A percentile compares a stretch with the other conserved stretches of the same genome.
Conservation (phyloP, 2,329 filamentous ascomycete genomes). For the Leptographium lundbergii region DNA sequence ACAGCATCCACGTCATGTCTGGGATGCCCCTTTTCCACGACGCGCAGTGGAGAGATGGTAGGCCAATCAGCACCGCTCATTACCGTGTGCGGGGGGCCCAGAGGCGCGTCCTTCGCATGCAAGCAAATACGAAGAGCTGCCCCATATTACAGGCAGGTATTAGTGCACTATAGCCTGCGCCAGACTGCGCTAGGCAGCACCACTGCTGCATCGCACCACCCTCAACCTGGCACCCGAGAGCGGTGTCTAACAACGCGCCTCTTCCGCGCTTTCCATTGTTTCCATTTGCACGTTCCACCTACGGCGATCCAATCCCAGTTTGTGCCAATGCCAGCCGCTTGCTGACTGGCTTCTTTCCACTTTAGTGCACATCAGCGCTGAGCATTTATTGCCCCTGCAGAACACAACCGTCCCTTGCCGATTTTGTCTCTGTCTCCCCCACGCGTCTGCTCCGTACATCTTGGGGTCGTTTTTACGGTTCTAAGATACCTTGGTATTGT, state of each 20-base stretch:
- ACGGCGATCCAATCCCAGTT: background rate
- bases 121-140: background rate
- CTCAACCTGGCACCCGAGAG: background rate
- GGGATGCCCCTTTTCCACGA: background rate
- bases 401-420: background rate
- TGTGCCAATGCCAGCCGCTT: background rate
- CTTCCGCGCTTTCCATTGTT: background rate
- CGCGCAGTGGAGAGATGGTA: background rate
- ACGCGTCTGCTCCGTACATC: background rate
- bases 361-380: background rate
- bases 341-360: background rate
- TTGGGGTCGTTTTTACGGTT: background rate
- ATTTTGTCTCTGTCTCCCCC: background rate
- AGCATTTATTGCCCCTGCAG: background rate
- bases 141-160: background rate
- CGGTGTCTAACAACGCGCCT: background rate
- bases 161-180: background rate
- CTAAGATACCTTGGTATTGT: background rate
- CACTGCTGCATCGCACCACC: background rate
- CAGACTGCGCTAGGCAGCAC: background rate
- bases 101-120: background rate
- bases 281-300: background rate
- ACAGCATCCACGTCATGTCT: background rate
- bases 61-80: background rate
- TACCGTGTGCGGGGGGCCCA: background rate